Evolutionary conservation across 2,329 filamentous ascomycete genomes (phyloP).

Genomic region (Knoxdaviesia proteae): DNA sequence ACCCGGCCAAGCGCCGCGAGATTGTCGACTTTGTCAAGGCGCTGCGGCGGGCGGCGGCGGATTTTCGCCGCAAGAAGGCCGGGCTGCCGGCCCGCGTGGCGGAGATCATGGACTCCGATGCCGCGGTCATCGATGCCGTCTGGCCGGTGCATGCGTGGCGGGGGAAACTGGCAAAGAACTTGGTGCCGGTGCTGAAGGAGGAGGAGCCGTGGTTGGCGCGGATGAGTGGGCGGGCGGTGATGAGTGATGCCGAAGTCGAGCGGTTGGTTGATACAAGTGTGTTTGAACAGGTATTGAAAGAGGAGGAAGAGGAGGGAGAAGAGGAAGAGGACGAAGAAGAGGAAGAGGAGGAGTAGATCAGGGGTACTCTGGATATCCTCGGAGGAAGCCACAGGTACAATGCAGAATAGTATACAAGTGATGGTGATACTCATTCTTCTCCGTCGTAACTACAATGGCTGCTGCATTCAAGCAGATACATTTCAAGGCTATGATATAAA

Average conservation of each 20-base stretch:
- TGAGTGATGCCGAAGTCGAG: slow-evolving; percentile 1
- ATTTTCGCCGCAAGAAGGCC: slow-evolving; percentile 1
- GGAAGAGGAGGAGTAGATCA: too few relatives aligned
- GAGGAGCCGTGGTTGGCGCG: slow-evolving; percentile 3
- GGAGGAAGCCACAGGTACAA: too few relatives aligned
- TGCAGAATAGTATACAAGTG: too few relatives aligned
- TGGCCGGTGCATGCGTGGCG: slow-evolving; percentile 3
- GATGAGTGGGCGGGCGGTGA: slow-evolving; percentile 1
- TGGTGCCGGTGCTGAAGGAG: slow-evolving; percentile 2
- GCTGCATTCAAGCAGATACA: too few relatives aligned
- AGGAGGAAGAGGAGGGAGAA: too few relatives aligned
- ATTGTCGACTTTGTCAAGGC: slow-evolving; percentile 5
- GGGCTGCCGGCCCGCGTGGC: slow-evolving; percentile 1
- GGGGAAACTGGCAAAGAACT: slow-evolving; percentile 2
- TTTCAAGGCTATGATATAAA: too few relatives aligned
- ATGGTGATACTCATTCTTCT: too few relatives aligned
- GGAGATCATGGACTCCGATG: not conserved
- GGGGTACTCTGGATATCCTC: too few relatives aligned
- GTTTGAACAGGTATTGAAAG: slow-evolving; percentile 1
- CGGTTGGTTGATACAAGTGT: slow-evolving; percentile 3
- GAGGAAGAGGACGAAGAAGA: too few relatives aligned
- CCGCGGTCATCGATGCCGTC: slow-evolving; percentile 1
- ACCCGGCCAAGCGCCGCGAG: slow-evolving; percentile 2
- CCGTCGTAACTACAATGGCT: too few relatives aligned
- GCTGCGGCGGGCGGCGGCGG: slow-evolving; percentile 1